Base-by-base conservation (phyloP, 1,284 basidiomycete genomes). In the Mycocalia duriaeana region DNA sequence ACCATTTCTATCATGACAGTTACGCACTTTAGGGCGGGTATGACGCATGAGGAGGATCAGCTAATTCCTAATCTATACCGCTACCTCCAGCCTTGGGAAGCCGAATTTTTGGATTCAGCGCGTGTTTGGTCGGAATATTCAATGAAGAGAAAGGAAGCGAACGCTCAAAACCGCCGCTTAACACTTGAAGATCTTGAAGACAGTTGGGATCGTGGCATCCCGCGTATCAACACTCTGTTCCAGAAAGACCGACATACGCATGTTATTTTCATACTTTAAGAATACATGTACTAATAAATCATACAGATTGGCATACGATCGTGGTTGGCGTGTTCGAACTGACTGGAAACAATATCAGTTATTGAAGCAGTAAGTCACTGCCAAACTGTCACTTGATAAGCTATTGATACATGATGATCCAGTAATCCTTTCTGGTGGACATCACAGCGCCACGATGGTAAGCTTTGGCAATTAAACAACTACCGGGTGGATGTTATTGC, bases 101-200 rank as follows among this genome's bases (percentile, higher is more conserved):
- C 95, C 1, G 96, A 99, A 67, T 99, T 99, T 73, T 69, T 96
- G 54, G 96, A 99, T 65, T 96, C 93, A 4, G 94, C 94, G 34
- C 91, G 96, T 54, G 96, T 99, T 23, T 99, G 96, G 96, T 92
- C 91, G 2, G 96, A 99, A 69, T 99, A 99, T 66, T 96, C 96
- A 0, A 91, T 97, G 91, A 99, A 99, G 79, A 78, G 96, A 55
- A 98, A 98, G 69, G 96, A 99, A 65, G 96, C 95, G 18, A 95
- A 94, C 54, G 94, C 95, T 2, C 92, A 97, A 65, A 98, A 99
- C 68, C 87, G 95, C 49, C 85, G 96, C 20, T 74, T 98, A 41
- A 98, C 94, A 1, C 75, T 97, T n/a, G 94, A 98, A 64, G 94
- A 97, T 75, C 76, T 97, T 19, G 94, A 97, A 65, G 94, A 97